These are phyloP conservation scores for Escallonia rubra DNA, from an alignment of 129 eudicot genomes.

Conservation along the genomic window DNA sequence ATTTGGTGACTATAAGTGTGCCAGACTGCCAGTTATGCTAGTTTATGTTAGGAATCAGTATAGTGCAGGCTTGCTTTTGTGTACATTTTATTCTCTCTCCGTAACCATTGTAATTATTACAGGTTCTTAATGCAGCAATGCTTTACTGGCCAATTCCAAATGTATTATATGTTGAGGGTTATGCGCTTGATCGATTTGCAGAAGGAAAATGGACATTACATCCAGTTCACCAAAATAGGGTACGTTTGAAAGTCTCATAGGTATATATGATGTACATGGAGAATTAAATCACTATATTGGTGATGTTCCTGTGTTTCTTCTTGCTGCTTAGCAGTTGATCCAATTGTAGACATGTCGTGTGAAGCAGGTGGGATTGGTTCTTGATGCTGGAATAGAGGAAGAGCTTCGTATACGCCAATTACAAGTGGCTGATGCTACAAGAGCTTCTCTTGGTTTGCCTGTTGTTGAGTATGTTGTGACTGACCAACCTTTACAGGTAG, in stretches of 20 bases:
- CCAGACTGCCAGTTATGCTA: too few relatives aligned
- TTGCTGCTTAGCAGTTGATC: background rate
- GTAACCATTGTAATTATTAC: conserved; percentile 19
- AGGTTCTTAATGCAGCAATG: conserved; percentile 99
- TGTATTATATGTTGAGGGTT: conserved; percentile 90
- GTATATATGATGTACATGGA: background rate
- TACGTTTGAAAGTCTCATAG: conserved; percentile 8
- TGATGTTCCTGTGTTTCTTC: background rate
- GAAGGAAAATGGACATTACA: conserved; percentile 76
- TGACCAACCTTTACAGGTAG: conserved; percentile 70
- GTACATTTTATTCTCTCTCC: background rate
- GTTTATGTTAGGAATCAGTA: too few relatives aligned
- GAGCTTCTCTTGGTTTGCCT: conserved; percentile 98
- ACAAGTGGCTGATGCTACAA: conserved; percentile 90
- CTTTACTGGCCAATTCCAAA: conserved; percentile 95
- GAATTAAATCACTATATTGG: background rate
- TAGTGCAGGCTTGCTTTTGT: background rate
- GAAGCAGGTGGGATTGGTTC: conserved; percentile 86
- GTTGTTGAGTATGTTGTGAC: conserved; percentile 75
- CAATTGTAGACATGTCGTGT: conserved; percentile 10
- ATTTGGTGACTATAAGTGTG: too few relatives aligned
- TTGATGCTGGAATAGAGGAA: conserved; percentile 92
- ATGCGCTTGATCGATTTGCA: conserved; percentile 96
- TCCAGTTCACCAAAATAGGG: conserved; percentile 92
- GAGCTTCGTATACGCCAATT: conserved; percentile 76